Evolutionary conservation across 208 protist species (phyloP), one percentile per base, ranked within the genome.

Genomic region (Trichomonas gallinae): DNA sequence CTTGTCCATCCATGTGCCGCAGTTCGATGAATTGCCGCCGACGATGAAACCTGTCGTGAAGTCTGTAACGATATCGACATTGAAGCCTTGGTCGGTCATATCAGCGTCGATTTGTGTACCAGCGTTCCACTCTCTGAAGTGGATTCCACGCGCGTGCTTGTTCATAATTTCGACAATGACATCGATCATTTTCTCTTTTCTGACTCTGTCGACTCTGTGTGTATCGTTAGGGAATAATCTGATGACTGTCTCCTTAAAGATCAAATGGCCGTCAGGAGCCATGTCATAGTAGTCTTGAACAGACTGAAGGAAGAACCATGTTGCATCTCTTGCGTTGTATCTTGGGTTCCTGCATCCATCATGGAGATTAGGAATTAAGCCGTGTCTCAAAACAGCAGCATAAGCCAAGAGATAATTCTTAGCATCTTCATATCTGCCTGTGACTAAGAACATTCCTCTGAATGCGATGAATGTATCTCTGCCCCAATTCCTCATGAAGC

Each of bases 381-480:
- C 83, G 48, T 89, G 34, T 89, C 83, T 45, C n/a, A 48, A 23
- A 31, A 44, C 34, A 46, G 83, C 4, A 17, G 40, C 83, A 48
- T 44, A 89, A 31, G 83, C 83, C 45, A 89, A 0, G 21, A 89
- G 31, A 11, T 89, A 40, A n/a, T 44, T n/a, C 40, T 46, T 89
- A 31, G 83, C 83, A 46, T 48, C 40, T 23, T 89, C 17, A 48
- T 44, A 89, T 31, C 83, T 3, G 21, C 83, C 83, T 46, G 34
- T 44, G 0, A 89, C 40, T 31, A 89, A 38, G 13, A 89, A 89
- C 23, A 89, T 44, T n/a, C 83, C 83, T 89, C 83, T 89, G 13
- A 89, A 89, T 48, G 83, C 34, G 48, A 89, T 89, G 36, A 89
- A 89, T 11, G 83, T 89, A 89, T 89, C 83, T 44, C 83, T n/a